Base-by-base conservation (phyloP, 1,284 basidiomycete genomes). In the Cerioporus squamosus region DNA sequence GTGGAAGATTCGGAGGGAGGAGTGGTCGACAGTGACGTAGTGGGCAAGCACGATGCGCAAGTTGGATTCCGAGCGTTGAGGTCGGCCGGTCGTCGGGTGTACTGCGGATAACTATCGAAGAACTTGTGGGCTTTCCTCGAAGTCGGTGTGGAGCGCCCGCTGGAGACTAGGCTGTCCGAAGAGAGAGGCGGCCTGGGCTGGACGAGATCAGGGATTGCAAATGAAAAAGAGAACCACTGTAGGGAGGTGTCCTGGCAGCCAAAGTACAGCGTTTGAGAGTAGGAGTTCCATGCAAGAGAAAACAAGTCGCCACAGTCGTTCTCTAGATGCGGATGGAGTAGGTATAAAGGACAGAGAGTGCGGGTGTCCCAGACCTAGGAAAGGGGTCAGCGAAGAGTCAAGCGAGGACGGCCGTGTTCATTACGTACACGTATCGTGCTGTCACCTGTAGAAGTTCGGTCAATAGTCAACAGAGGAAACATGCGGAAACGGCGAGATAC, bases 231-330 rank as follows among this genome's bases (percentile, higher is more conserved):
- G 70, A 88, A 85, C 92, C 91, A 95, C 68, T 95, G 93, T 33
- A 96, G 81, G 3, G 90, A 92, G 0, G 94, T 95, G 71, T 95
- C 92, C 74, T 97, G 93, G 68, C 93, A 93, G 24, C 95, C 95
- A 53, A 97, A 81, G 72, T 92, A 97, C 40, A 97, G 79, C 0
- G 89, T 91, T 61, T 88, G 85, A 9, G 87, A 79, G 10, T 76
- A 71, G 1, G 86, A 77, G 14, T 87, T 88, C 91, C 94, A 98
- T 0, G 86, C 84, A 2, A 98, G 79, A 38, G 91, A 94, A 77
- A 95, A 96, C 52, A 98, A 85, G 71, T 98, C 97, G 39, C 96
- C 96, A 2, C 95, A 87, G 39, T 84, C 85, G 3, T 87, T 90
- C 66, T 96, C 93, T 55, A 91, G 81, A 67, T 94, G 92, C 0